Base-by-base conservation (phyloP, 1,139 yeast genomes). In the Zygosaccharomyces pseudobailii region DNA sequence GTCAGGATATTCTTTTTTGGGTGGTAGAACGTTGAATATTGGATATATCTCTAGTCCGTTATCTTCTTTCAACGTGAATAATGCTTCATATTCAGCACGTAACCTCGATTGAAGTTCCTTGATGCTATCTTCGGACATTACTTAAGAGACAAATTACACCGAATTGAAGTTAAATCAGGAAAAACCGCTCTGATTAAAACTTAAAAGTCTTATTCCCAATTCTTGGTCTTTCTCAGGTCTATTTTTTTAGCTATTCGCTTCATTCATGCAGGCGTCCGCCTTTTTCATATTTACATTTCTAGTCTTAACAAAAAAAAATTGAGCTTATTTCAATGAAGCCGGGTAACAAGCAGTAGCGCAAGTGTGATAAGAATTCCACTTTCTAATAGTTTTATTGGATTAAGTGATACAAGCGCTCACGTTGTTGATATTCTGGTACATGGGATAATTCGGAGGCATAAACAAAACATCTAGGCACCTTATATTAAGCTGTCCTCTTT, bases 1-100 rank as follows among this genome's bases (percentile, higher is more conserved):
- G 57, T 84, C 87, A 2, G 92, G 92, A 27, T 80, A 82, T 46
- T 75, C 75, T 21, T 72, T 73, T 53, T 61, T 71, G 41, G 75
- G 73, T 0, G 86, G 86, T 36, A 80, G 71, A 19, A 74, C 66
- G 45, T 75, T 79, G 55, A 79, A 74, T 30, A 80, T 73, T 38
- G 73, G 75, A 51, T 72, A 66, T n/a, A 78, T 66, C 31, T 64
- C 68, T 36, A 65, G 49, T 6, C 76, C 78, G 28, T 68, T 69
- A 8, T 67, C 67, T 60, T 80, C 83, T 41, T 68, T 69, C 54
- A 79, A 62, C 43, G 65, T 64, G 53, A 74, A 74, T 40, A 80
- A 41, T 19, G 48, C 53, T 20, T 62, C 62, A 35, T 60, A 57
- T 43, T 54, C 57, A 20, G 54, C 53, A 37, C 58, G 54, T 21